Conservation (phyloP, 768 basidiomycete genomes). For the Xerocomellus intermedius region DNA sequence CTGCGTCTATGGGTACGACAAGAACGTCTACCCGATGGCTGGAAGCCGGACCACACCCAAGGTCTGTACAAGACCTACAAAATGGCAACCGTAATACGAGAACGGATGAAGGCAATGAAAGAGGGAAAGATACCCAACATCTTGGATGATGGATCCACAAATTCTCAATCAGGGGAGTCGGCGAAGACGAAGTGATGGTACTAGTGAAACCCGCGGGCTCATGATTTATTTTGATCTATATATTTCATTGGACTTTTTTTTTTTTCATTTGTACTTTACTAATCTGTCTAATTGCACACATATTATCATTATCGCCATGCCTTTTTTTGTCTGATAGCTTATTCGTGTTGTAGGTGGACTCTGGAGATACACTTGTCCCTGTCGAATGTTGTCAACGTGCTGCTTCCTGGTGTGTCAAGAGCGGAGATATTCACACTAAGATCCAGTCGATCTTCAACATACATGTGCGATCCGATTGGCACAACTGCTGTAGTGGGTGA, state of each 20-base stretch:
- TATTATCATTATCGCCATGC: too few relatives aligned
- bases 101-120: constrained; percentile 26
- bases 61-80: constrained; percentile 31
- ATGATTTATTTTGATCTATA: constrained; percentile 5
- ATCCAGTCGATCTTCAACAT: too few relatives aligned
- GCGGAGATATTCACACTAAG: too few relatives aligned
- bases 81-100: constrained; percentile 29
- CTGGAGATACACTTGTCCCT: not conserved
- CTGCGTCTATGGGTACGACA: constrained; percentile 49
- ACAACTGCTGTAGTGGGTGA: not conserved
- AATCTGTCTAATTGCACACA: not conserved
- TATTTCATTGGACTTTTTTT: not conserved
- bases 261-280: not conserved
- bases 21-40: constrained; percentile 48
- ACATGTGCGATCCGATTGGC: too few relatives aligned
- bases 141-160: constrained; percentile 14
- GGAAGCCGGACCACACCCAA: constrained; percentile 32
- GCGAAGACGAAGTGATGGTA: constrained; percentile 19
- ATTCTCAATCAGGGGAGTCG: not conserved
- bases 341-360: not conserved
- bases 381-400: not conserved
- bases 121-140: constrained; percentile 18
- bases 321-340: not conserved
- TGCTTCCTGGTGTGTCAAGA: too few relatives aligned
- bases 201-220: not conserved